Percentiles rank a stretch among this genome's conserved stretches.
Evolutionary conservation across 2,329 filamentous ascomycete genomes (phyloP).

Genomic region (Cadophora sp.): DNA sequence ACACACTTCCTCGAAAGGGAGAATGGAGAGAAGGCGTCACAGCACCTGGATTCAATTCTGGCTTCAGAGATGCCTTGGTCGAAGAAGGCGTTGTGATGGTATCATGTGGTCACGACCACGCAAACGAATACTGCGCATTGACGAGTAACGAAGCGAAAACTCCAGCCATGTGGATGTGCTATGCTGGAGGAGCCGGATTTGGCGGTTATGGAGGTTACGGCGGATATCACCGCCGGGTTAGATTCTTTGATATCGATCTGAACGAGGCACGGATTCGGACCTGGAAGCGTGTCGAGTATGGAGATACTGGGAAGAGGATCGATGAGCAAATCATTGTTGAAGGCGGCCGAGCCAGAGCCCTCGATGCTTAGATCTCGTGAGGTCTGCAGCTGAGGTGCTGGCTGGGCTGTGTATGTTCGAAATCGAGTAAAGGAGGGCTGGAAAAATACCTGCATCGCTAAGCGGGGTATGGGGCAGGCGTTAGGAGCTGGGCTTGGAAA

Average conservation of each 20-base stretch:
- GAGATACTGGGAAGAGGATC: slow-evolving; percentile 58
- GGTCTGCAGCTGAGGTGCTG: neutral
- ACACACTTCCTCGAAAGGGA: slow-evolving; percentile 67
- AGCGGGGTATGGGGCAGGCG: slow-evolving; percentile 9
- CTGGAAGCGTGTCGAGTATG: slow-evolving; percentile 86
- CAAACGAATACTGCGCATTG: slow-evolving; percentile 94
- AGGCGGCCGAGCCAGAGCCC: slow-evolving; percentile 50
- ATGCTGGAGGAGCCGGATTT: slow-evolving; percentile 89
- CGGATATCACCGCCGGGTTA: slow-evolving; percentile 80
- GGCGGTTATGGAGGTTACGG: slow-evolving; percentile 94
- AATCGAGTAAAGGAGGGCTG: neutral
- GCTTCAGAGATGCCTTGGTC: slow-evolving; percentile 89
- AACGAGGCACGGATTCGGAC: slow-evolving; percentile 88
- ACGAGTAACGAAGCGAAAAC: slow-evolving; percentile 48
- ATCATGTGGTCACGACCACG: slow-evolving; percentile 94
- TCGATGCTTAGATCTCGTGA: slow-evolving; percentile 1
- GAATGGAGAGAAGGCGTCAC: slow-evolving; percentile 84
- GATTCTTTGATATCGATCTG: slow-evolving; percentile 93
- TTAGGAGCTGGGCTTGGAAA: slow-evolving; percentile 13
- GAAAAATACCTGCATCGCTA: slow-evolving; percentile 6
- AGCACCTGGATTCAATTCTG: slow-evolving; percentile 86
- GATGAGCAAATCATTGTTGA: slow-evolving; percentile 74
- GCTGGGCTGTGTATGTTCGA: neutral
- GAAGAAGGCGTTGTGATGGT: slow-evolving; percentile 87
- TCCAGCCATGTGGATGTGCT: slow-evolving; percentile 97